phyloP scores from a whole-genome alignment of 345 rosid species.

The Syzygium grande region DNA sequence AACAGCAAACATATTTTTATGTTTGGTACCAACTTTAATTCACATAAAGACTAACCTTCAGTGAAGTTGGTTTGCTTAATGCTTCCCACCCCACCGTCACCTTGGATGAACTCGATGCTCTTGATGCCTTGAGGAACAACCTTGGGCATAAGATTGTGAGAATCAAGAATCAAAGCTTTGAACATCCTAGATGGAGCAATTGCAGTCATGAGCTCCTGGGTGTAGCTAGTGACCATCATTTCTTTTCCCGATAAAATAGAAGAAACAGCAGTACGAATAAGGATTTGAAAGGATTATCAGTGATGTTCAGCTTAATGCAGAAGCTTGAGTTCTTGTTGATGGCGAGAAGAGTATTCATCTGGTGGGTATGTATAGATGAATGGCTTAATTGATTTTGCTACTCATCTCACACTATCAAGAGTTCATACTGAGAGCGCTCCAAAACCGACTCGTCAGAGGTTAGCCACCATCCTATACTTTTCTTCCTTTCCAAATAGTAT shows the following conservation, averaged over 20 bases:
- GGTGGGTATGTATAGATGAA: background rate
- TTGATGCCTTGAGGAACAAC: slow-evolving; percentile 8
- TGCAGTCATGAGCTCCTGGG: background rate
- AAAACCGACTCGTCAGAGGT: background rate
- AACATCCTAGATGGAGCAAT: slow-evolving; percentile 9
- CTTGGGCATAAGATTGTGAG: slow-evolving; percentile 6
- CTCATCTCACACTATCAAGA: background rate
- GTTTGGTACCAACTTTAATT: background rate
- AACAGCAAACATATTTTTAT: too few species aligned
- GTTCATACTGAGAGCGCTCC: background rate
- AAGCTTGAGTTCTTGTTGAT: background rate
- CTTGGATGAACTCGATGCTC: slow-evolving; percentile 6
- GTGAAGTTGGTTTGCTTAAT: background rate
- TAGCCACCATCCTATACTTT: background rate
- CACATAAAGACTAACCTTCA: background rate
- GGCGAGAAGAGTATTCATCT: background rate
- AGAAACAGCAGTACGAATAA: background rate
- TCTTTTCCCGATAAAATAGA: background rate
- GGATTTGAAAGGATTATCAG: background rate
- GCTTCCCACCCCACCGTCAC: slow-evolving; percentile 17
- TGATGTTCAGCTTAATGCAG: background rate
- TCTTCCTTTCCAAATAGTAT: background rate
- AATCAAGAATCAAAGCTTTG: slow-evolving; percentile 10
- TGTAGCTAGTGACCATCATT: background rate
- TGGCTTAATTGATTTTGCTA: background rate